Evolutionary conservation across 2,329 filamentous ascomycete species (phyloP), one percentile per base, ranked within the genome.

Genomic region (Botryosphaeria dothidea): DNA sequence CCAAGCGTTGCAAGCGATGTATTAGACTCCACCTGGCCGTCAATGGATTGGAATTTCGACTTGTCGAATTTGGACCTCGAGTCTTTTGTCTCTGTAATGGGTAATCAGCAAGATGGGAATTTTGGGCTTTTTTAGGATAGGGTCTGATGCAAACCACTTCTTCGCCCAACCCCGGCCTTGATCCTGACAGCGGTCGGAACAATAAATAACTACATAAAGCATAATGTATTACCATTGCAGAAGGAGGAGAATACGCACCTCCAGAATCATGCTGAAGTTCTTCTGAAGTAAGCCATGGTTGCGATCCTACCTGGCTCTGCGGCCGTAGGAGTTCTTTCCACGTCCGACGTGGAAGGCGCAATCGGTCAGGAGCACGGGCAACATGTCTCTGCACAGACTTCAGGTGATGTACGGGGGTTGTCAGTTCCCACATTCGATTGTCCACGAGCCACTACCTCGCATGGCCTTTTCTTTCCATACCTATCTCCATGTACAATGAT

Each of bases 1-100:
- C 56, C 56, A 23, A 60, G 56, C 19, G 56, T 60, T 34, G 41
- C 56, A 11, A 62, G 46, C 25, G 58, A 62, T n/a, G 36, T 65
- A 3, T 9, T 52, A n/a, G 63, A 65, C 15, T 34, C 56, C 8
- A 19, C 46, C 3, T 65, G 63, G 63, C 63, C 63, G 17, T 27
- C 46, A 13, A 61, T 65, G 63, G 63, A 65, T 36, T 65, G 63
- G 63, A 65, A 65, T 23, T 65, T 65, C 31, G 63, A 65, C 49
- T 15, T 65, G 5, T 65, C 63, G 19, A 65, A 49, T n/a, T 43
- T 65, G 45, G 63, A 65, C 34, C 45, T 65, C 1, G 63, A 65
- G 23, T 51, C 45, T 1, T 65, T 65, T 17, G 63, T 65, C 3
- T 60, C 54, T 5, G 63, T 65, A n/a, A 65, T 65, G 63, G 63